Base-by-base conservation (phyloP, 2,329 filamentous ascomycete genomes). In the Mollisiaceae sp. region DNA sequence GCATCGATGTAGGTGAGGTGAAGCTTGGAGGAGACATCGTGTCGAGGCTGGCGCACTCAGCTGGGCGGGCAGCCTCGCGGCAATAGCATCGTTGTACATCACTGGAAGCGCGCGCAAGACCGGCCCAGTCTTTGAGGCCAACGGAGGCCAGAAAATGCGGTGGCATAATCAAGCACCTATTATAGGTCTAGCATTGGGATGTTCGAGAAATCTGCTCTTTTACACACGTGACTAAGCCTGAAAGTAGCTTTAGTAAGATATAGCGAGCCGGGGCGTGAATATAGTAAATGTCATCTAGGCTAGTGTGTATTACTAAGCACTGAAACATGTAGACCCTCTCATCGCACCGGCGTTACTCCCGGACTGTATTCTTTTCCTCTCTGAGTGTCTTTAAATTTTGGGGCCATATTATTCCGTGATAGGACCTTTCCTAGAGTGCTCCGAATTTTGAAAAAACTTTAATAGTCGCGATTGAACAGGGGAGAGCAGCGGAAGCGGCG, bases 61-160 rank as follows among this genome's bases (percentile, higher is more conserved):
- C 62, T 66, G 56, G 43, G 60, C 57, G 62, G 62, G 63, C 64
- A 65, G 67, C 67, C 65, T 63, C 52, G 65, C 64, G 64, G 62
- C 56, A 65, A 67, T 65, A n/a, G n/a, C n/a, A n/a, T n/a, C n/a
- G n/a, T n/a, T n/a, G n/a, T n/a, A n/a, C n/a, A n/a, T n/a, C n/a
- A n/a, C n/a, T n/a, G n/a, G n/a, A n/a, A n/a, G n/a, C n/a, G n/a
- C n/a, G n/a, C n/a, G n/a, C n/a, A n/a, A n/a, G n/a, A n/a, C n/a
- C n/a, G n/a, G n/a, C n/a, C n/a, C n/a, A n/a, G n/a, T n/a, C n/a
- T n/a, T n/a, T n/a, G n/a, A n/a, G n/a, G n/a, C n/a, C n/a, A n/a
- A n/a, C n/a, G n/a, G n/a, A n/a, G n/a, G n/a, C n/a, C n/a, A n/a
- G n/a, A n/a, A n/a, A n/a, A n/a, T n/a, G n/a, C n/a, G n/a, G n/a